Evolutionary conservation across 2,329 filamentous ascomycete genomes (phyloP), one percentile per base, ranked within the genome.

Genomic region (Chrysoporthe deuterocubensis): DNA sequence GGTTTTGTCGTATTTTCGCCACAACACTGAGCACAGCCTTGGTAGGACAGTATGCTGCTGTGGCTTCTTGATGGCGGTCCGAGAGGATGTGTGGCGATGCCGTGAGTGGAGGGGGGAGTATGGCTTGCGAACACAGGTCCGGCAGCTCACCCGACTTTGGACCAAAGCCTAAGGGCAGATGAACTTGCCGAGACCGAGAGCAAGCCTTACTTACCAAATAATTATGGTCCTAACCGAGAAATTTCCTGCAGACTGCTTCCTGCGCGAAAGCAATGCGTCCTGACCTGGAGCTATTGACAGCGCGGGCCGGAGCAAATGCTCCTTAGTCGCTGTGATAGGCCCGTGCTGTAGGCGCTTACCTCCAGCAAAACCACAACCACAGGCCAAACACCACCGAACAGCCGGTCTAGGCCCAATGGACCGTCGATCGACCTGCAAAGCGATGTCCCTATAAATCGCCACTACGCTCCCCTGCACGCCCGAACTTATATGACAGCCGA

Each of bases 251-350:
- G 68, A 72, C 70, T 74, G 73, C 73, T 71, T 73, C 72, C 73
- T 74, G 70, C 71, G 68, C 68, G 72, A 58, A 40, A 50, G 46
- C 67, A 68, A 52, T 66, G 54, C 62, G 54, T 64, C 59, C 58
- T 57, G 44, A 62, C 56, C 60, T 50, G 62, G 65, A 65, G 64
- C 60, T 68, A 67, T 68, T 67, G 40, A 69, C 57, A 75, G 71
- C 68, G 62, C 72, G 70, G 54, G 18, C 73, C 76, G 77, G 77
- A 79, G 77, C 77, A 73, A 74, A 75, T 72, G 77, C 77, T 78
- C 77, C 76, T 72, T 72, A 71, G 70, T 70, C 67, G 69, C 71
- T 72, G 43, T 73, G 72, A 73, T 73, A 75, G 76, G 76, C 71
- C 71, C 72, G 73, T 70, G 73, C 69, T 67, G 71, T 69, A 73